Conservation (phyloP, 2,329 filamentous ascomycete species). For the Cytospora piceicola region DNA sequence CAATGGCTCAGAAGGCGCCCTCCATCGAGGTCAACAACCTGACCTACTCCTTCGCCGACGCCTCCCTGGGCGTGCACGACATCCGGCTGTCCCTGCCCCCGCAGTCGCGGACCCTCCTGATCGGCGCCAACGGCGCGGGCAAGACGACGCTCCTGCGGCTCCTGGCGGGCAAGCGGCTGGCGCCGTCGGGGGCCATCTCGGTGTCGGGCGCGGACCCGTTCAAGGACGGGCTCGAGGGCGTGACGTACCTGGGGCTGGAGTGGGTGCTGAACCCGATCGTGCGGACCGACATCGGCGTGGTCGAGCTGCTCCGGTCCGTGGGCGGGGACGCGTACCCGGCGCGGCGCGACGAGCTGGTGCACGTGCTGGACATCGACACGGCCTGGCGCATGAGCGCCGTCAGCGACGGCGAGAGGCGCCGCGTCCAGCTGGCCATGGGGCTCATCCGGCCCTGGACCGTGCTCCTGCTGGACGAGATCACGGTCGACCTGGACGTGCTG, state of each 20-base stretch:
- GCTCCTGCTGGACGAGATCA: constrained; percentile 92
- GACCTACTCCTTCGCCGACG: constrained; percentile 88
- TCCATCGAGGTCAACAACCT: constrained; percentile 76
- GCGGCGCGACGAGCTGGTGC: constrained; percentile 83
- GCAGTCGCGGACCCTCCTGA: constrained; percentile 84
- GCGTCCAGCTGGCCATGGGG: constrained; percentile 96
- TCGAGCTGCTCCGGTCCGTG: constrained; percentile 80
- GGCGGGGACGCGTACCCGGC: constrained; percentile 83
- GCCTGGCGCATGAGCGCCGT: constrained; percentile 96
- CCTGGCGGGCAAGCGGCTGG: constrained; percentile 91
- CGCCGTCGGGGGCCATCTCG: constrained; percentile 72
- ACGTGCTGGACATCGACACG: constrained; percentile 88
- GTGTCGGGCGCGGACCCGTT: constrained; percentile 91
- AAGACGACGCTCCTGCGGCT: constrained; percentile 97
- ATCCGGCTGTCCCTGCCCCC: constrained; percentile 78
- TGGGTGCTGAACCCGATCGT: constrained; percentile 99
- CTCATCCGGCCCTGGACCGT: constrained; percentile 89
- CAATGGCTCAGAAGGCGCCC: constrained; percentile 45
- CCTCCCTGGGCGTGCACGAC: constrained; percentile 74
- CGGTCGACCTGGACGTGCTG: constrained; percentile 91
- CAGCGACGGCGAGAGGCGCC: constrained; percentile 84
- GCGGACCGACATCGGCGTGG: constrained; percentile 90
- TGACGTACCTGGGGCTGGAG: constrained; percentile 95
- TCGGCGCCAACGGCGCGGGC: constrained; percentile 95
- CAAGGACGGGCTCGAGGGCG: constrained; percentile 84